These are phyloP conservation scores for Bremia lactucae DNA, from an alignment of 352 stramenopile genomes.

Conservation along the genomic window DNA sequence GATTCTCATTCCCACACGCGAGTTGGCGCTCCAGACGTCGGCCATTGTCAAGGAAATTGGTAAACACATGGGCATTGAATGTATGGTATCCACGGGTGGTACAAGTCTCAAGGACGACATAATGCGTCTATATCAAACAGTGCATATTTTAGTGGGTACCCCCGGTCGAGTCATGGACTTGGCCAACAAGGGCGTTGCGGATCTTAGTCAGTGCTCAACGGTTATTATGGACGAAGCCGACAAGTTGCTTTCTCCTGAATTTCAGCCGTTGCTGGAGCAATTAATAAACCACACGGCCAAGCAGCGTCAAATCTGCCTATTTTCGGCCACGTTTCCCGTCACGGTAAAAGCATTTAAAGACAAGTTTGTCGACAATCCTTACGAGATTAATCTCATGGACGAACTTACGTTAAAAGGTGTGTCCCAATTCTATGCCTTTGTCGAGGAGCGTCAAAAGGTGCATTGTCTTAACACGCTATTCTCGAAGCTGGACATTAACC, in stretches of 20 bases:
- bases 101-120: constrained; percentile 99
- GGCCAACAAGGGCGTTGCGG: constrained; percentile 95
- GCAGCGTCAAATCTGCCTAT: constrained; percentile 98
- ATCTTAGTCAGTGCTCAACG: constrained; percentile 93
- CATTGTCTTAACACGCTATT: constrained; percentile 99
- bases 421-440: constrained; percentile 99
- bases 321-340: constrained; percentile 99
- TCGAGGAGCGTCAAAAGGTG: constrained; percentile 99
- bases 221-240: constrained; percentile 99
- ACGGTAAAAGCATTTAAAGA: constrained; percentile 99
- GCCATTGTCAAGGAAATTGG: constrained; percentile 97
- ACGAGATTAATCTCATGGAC: constrained; percentile 99
- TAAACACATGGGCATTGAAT: constrained; percentile 95
- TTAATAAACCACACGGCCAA: constrained; percentile 91
- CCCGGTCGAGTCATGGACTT: constrained; percentile 98
- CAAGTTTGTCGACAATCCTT: constrained; percentile 96
- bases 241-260: constrained; percentile 98
- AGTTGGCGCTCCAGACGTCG: constrained; percentile 98
- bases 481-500: constrained; percentile 98
- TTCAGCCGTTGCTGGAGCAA: constrained; percentile 96
- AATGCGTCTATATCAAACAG: constrained; percentile 98
- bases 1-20: constrained; percentile 97
- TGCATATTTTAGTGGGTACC: constrained; percentile 98
- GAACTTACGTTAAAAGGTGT: constrained; percentile 98
- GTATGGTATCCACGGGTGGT: constrained; percentile 97